These are phyloP conservation scores for Brachypodium distachyon DNA, from an alignment of 202 grass and related monocot species.

Conservation along the genomic window DNA sequence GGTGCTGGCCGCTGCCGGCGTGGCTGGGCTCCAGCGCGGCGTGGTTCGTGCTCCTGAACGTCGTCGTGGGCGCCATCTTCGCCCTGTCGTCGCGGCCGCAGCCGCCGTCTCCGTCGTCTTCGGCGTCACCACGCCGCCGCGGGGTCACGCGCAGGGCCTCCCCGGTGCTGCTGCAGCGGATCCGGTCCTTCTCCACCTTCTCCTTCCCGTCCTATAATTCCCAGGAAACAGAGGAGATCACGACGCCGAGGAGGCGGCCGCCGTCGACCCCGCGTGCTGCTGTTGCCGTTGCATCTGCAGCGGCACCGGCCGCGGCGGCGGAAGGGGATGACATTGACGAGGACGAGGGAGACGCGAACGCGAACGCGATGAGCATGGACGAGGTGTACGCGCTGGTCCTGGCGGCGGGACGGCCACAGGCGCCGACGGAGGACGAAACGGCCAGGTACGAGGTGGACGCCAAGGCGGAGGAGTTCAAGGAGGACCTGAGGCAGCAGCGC, in stretches of 20 bases:
- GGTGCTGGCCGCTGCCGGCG: not conserved
- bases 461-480: constrained; percentile 50
- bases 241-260: not conserved
- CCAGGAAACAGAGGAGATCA: not conserved
- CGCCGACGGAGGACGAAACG: not conserved
- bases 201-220: constrained; percentile 27
- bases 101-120: not conserved
- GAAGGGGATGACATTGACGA: not conserved
- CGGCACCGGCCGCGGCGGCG: not conserved
- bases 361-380: constrained; percentile 31
- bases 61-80: constrained; percentile 28
- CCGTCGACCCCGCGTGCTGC: not conserved
- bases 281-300: too few species aligned
- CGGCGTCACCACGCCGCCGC: not conserved
- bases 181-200: constrained; percentile 19
- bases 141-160: constrained; percentile 26
- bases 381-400: constrained; percentile 27
- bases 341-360: not conserved
- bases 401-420: not conserved
- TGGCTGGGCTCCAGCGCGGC: not conserved
- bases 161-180: constrained; percentile 4
- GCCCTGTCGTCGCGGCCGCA: constrained; percentile 1
- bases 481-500: constrained; percentile 49
- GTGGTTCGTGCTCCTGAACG: constrained; percentile 22
- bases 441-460: constrained; percentile 35